A percentile compares a stretch with the other conserved stretches of the same genome.
These are phyloP conservation scores for Spinacia oleracea DNA, from an alignment of 179 eudicot species.

Conservation along the genomic window DNA sequence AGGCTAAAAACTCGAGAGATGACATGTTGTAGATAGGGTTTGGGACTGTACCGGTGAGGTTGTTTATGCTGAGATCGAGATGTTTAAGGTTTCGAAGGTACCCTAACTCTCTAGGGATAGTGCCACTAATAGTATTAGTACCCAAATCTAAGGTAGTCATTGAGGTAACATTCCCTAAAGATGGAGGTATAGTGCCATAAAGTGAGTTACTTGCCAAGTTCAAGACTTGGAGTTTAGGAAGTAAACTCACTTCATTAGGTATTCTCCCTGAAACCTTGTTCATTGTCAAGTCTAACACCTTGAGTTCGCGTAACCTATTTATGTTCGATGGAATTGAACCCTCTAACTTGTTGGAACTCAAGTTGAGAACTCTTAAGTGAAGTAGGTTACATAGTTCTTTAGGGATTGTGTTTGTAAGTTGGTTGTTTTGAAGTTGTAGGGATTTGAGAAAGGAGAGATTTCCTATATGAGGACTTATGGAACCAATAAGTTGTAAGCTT, in stretches of 20 bases:
- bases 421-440: conserved; percentile 54
- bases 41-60: conserved; percentile 49
- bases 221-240: conserved; percentile 42
- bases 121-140: conserved; percentile 44
- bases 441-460: conserved; percentile 55
- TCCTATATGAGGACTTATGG: conserved; percentile 51
- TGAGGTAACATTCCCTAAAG: conserved; percentile 47
- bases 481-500: conserved; percentile 32
- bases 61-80: conserved; percentile 55
- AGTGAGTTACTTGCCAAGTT: conserved; percentile 42
- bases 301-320: conserved; percentile 39
- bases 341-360: conserved; percentile 45
- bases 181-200: conserved; percentile 46
- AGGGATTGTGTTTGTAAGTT: conserved; percentile 44
- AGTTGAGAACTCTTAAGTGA: conserved; percentile 37
- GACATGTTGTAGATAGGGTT: conserved; percentile 57
- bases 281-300: conserved; percentile 41
- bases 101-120: conserved; percentile 40
- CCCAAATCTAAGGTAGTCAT: conserved; percentile 43
- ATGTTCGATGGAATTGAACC: conserved; percentile 47
- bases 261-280: conserved; percentile 47
- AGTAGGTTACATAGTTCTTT: conserved; percentile 41
- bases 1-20: conserved; percentile 37
- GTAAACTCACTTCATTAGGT: conserved; percentile 36
- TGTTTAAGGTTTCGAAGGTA: conserved; percentile 33